Evolutionary conservation across 441 rosid genomes (phyloP).

Genomic region (Eruca vesicaria): DNA sequence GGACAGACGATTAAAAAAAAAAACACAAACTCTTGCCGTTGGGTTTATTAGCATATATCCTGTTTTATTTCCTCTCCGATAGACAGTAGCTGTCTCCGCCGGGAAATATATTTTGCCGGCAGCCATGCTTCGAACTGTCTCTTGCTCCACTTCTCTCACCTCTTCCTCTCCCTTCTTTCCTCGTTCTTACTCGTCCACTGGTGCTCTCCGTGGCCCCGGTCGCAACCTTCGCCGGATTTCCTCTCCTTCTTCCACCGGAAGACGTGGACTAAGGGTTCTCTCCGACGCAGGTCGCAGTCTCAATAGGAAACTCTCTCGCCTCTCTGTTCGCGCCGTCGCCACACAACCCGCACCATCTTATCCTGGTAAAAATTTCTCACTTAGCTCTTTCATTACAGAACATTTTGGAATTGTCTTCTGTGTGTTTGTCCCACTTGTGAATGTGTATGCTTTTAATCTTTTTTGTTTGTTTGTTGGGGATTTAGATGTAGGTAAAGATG

Average conservation of each 20-base stretch:
- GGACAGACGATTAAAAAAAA: slow-evolving; percentile 1
- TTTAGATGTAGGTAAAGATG: slow-evolving; percentile 55
- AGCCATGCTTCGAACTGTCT: slow-evolving; percentile 59
- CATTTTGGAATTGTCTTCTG: neutral
- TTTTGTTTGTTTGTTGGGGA: neutral
- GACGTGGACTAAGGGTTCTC: slow-evolving; percentile 38
- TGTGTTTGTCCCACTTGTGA: neutral
- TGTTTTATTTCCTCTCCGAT: slow-evolving; percentile 1
- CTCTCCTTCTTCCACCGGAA: slow-evolving; percentile 31
- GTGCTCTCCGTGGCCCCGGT: slow-evolving; percentile 21
- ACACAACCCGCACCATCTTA: slow-evolving; percentile 53
- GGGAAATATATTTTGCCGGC: slow-evolving; percentile 27
- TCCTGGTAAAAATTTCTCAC: slow-evolving; percentile 47
- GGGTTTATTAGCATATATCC: neutral
- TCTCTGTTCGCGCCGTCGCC: slow-evolving; percentile 67
- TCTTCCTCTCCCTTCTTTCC: slow-evolving; percentile 44
- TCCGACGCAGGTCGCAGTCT: slow-evolving; percentile 29
- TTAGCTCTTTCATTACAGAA: neutral
- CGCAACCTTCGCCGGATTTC: slow-evolving; percentile 33
- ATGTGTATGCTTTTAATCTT: neutral
- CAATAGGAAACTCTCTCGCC: slow-evolving; percentile 47
- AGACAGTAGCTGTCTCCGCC: slow-evolving; percentile 22
- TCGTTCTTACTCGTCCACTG: slow-evolving; percentile 38
- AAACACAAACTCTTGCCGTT: slow-evolving; percentile 9
- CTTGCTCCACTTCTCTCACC: slow-evolving; percentile 48